Conservation (phyloP, 345 rosid genomes). For the Heritiera fomes region DNA sequence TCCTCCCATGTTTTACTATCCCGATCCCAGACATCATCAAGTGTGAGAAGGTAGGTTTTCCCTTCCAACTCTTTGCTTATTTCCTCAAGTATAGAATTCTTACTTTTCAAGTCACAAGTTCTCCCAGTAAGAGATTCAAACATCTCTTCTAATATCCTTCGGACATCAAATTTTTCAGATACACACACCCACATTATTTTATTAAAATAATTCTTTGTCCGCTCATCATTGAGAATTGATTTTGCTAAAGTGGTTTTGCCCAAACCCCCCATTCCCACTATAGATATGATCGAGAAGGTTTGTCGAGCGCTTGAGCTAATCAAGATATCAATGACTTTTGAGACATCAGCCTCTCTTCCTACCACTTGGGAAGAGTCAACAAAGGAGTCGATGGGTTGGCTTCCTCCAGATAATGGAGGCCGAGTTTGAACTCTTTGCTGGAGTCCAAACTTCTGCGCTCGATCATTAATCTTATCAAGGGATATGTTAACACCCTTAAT, state of each 20-base stretch:
- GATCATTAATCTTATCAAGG: neutral
- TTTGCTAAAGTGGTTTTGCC: conserved; percentile 31
- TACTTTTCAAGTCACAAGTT: neutral
- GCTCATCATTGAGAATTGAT: neutral
- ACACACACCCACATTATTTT: conserved; percentile 19
- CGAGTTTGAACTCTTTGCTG: neutral
- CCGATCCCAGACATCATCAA: conserved; percentile 27
- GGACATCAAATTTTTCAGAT: neutral
- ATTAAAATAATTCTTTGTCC: too few relatives aligned
- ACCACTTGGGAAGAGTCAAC: neutral
- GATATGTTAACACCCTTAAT: neutral
- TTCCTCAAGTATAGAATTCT: neutral
- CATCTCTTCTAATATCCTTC: conserved; percentile 8
- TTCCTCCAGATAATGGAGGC: neutral
- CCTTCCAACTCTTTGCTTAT: neutral
- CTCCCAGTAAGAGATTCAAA: neutral
- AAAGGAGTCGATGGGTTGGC: neutral
- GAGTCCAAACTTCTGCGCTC: neutral
- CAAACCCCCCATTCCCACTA: conserved; percentile 30
- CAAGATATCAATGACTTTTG: neutral
- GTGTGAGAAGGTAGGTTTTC: conserved; percentile 5
- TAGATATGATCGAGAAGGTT: neutral
- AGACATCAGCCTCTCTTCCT: neutral
- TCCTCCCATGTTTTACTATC: neutral
- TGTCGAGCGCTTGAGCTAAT: neutral